Evolutionary conservation across 1,284 basidiomycete genomes (phyloP), one percentile per base, ranked within the genome.

Genomic region (Austroboletus novae-zelandiae): DNA sequence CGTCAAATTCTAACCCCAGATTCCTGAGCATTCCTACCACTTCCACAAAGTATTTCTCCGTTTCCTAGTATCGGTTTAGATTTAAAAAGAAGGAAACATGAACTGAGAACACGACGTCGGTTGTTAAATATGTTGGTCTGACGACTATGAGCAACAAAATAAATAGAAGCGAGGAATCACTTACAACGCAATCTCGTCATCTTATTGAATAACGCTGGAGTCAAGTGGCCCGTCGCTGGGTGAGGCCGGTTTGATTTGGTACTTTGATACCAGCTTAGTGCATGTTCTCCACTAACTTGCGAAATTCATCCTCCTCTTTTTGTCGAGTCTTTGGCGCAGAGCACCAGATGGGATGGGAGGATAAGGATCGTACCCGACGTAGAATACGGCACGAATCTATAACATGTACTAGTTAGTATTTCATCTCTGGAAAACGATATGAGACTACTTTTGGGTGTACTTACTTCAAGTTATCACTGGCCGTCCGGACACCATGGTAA

Each of bases 311-410:
- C 18, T 25, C n/a, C 9, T 10, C 7, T 9, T 8, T 17, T 2
- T n/a, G 17, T 37, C 17, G 17, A 37, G 36, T 6, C 17, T 9
- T 18, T 18, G n/a, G 4, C 36, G 10, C 17, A 11, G 8, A 17
- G 37, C 46, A 1, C 46, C 39, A 13, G 42, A 53, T 6, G 53
- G 53, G 42, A 53, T 6, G 53, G 53, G 7, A 54, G 10, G 36
- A 54, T 46, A 3, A 54, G 36, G 9, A 37, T 17, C 7, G 36
- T 17, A 9, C 36, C 36, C 5, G 36, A 37, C n/a, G n/a, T 10
- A 50, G 4, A n/a, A 40, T 27, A 15, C 15, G 36, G 10, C 6
- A 7, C 9, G n/a, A 37, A 37, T 17, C 10, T 10, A 37, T 11
- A 17, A 8, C 5, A 8, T 6, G n/a, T 36, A 11, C 35, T 15